These are phyloP conservation scores for Gyromitra esculenta DNA, from an alignment of 2,329 filamentous ascomycete genomes.

Conservation along the genomic window DNA sequence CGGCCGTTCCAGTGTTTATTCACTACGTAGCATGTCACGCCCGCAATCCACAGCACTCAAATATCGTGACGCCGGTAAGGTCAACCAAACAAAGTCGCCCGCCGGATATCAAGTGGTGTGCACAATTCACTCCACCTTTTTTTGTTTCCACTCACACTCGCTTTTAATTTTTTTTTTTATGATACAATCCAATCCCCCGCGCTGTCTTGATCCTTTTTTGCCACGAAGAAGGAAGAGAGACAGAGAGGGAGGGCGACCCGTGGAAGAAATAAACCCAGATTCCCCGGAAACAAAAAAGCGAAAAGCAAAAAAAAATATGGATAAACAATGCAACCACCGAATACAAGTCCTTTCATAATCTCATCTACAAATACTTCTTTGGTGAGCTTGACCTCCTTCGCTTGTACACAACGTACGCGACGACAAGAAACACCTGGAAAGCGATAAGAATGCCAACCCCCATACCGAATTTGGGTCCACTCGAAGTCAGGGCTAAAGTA, in stretches of 20 bases:
- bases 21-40: slow-evolving; percentile 24
- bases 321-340: slow-evolving; percentile 35
- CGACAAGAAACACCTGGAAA: slow-evolving; percentile 76
- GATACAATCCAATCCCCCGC: slow-evolving; percentile 35
- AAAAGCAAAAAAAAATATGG: slow-evolving; percentile 14
- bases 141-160: slow-evolving; percentile 24
- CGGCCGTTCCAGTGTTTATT: slow-evolving; percentile 32
- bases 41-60: background rate
- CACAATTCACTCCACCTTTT: slow-evolving; percentile 20
- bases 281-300: background rate
- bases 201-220: slow-evolving; percentile 37
- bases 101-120: slow-evolving; percentile 3
- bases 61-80: slow-evolving; percentile 7
- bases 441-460: slow-evolving; percentile 77
- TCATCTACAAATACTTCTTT: slow-evolving; percentile 84
- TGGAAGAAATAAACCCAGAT: slow-evolving; percentile 5
- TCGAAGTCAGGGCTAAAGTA: slow-evolving; percentile 61
- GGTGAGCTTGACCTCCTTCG: slow-evolving; percentile 76
- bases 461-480: slow-evolving; percentile 68
- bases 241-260: slow-evolving; percentile 8
- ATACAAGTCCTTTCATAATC: slow-evolving; percentile 19
- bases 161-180: slow-evolving; percentile 45
- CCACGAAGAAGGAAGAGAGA: slow-evolving; percentile 5
- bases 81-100: slow-evolving; percentile 22
- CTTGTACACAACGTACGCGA: slow-evolving; percentile 80